Conservation (phyloP, 495 filamentous ascomycete species). For the Monascus purpureus region DNA sequence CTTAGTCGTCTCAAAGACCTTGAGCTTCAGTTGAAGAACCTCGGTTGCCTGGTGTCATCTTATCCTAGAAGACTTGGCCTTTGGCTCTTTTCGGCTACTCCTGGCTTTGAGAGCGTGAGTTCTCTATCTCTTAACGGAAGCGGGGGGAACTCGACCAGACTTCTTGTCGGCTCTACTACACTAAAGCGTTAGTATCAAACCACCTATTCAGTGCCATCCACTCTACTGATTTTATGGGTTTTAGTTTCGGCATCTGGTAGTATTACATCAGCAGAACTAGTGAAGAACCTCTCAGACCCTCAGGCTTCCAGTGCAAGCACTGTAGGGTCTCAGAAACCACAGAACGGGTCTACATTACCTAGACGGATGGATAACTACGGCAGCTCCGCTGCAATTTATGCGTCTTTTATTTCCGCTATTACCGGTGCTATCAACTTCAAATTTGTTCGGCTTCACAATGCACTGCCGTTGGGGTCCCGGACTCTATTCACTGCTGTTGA, state of each 20-base stretch:
- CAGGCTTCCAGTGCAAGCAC: conserved; percentile 9
- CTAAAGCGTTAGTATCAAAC: conserved; percentile 21
- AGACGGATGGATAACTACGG: conserved; percentile 21
- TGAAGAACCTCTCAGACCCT: conserved; percentile 24
- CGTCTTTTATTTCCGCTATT: conserved; percentile 30
- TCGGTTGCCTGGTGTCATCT: conserved; percentile 28
- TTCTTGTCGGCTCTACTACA: conserved; percentile 19
- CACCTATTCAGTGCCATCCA: background rate
- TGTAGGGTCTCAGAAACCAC: conserved; percentile 14
- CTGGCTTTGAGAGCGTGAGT: conserved; percentile 24
- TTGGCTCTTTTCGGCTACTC: conserved; percentile 30
- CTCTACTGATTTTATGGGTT: conserved; percentile 3
- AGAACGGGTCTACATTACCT: conserved; percentile 12
- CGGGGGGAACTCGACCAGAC: conserved; percentile 18
- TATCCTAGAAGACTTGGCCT: conserved; percentile 28
- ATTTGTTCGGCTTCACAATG: conserved; percentile 21
- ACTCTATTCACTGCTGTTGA: conserved; percentile 28
- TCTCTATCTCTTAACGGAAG: conserved; percentile 14
- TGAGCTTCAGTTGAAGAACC: conserved; percentile 23
- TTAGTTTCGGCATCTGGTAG: conserved; percentile 29
- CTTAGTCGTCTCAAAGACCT: conserved; percentile 31
- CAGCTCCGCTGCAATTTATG: conserved; percentile 27
- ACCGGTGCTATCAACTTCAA: conserved; percentile 28
- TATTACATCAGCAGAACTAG: conserved; percentile 22
- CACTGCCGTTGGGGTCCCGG: conserved; percentile 31